These are phyloP conservation scores for Colletotrichum noveboracense DNA, from an alignment of 2,329 filamentous ascomycete genomes.

Conservation along the genomic window DNA sequence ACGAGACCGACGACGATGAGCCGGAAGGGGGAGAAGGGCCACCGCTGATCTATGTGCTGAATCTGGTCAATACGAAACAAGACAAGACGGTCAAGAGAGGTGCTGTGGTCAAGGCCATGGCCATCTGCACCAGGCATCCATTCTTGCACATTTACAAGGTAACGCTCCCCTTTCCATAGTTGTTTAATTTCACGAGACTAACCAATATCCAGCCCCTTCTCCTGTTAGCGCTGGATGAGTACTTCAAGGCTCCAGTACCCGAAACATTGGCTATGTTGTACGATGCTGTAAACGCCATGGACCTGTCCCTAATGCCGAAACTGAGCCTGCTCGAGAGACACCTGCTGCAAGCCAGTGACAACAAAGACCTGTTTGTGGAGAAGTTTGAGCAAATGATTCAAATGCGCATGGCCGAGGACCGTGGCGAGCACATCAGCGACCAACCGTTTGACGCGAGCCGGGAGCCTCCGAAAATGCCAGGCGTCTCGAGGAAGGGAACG, in stretches of 20 bases:
- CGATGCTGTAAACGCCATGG: conserved; percentile 94
- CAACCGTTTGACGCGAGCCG: conserved; percentile 50
- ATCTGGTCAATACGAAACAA: conserved; percentile 97
- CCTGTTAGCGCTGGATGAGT: conserved; percentile 90
- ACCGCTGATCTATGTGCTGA: conserved; percentile 94
- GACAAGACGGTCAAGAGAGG: conserved; percentile 93
- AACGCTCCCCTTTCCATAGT: conserved; percentile 1
- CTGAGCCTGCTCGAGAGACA: conserved; percentile 84
- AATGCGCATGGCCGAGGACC: conserved; percentile 75
- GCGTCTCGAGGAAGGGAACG: conserved; percentile 65
- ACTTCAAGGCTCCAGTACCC: conserved; percentile 89
- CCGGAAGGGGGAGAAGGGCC: conserved; percentile 80
- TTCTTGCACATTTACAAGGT: conserved; percentile 99
- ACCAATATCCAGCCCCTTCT: conserved; percentile 72
- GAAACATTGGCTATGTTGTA: conserved; percentile 91
- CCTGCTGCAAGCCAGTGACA: conserved; percentile 87
- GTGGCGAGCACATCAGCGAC: conserved; percentile 46
- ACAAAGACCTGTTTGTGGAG: conserved; percentile 95
- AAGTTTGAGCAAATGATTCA: conserved; percentile 97
- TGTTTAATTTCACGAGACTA: neutral
- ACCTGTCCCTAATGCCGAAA: conserved; percentile 89
- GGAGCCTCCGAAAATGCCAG: conserved; percentile 51
- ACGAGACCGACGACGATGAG: conserved; percentile 63
- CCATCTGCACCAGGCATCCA: conserved; percentile 95
- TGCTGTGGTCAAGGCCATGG: conserved; percentile 97